These are phyloP conservation scores for Podosphaera xanthii DNA, from an alignment of 2,329 filamentous ascomycete genomes.

Conservation along the genomic window DNA sequence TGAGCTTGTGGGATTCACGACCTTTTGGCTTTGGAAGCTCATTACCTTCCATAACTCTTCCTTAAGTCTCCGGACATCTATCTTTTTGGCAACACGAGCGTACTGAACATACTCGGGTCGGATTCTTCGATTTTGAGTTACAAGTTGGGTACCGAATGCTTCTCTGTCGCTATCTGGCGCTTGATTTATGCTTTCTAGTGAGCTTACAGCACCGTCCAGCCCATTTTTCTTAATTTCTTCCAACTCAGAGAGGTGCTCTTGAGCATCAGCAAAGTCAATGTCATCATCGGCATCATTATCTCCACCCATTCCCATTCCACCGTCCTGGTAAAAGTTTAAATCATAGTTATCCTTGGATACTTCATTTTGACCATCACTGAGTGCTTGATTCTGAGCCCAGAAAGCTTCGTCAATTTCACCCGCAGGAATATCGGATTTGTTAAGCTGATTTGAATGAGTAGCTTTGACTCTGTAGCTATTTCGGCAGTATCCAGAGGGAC, in stretches of 20 bases:
- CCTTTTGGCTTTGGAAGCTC: slow-evolving; percentile 23
- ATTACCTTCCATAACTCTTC: slow-evolving; percentile 50
- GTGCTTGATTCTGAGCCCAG: slow-evolving; percentile 51
- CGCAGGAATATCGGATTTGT: slow-evolving; percentile 34
- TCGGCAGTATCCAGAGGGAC: slow-evolving; percentile 49
- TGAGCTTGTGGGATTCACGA: background rate
- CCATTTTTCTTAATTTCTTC: slow-evolving; percentile 20
- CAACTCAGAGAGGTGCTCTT: slow-evolving; percentile 47
- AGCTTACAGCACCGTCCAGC: slow-evolving; percentile 25
- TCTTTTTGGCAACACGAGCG: slow-evolving; percentile 46
- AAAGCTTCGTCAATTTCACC: slow-evolving; percentile 87
- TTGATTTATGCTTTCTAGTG: slow-evolving; percentile 25
- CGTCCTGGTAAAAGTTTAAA: slow-evolving; percentile 92
- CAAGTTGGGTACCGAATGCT: slow-evolving; percentile 41
- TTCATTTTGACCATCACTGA: slow-evolving; percentile 28
- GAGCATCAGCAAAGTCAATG: slow-evolving; percentile 55
- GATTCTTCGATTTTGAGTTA: slow-evolving; percentile 38
- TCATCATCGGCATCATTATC: slow-evolving; percentile 34
- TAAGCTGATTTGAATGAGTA: slow-evolving; percentile 22
- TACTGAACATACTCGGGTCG: slow-evolving; percentile 50
- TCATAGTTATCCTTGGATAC: slow-evolving; percentile 62
- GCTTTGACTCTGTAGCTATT: slow-evolving; percentile 24
- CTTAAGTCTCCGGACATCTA: slow-evolving; percentile 44
- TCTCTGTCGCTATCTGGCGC: slow-evolving; percentile 18
- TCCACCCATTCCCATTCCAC: slow-evolving; percentile 45